phyloP scores from a whole-genome alignment of 345 rosid genomes.

The Kandelia obovata region DNA sequence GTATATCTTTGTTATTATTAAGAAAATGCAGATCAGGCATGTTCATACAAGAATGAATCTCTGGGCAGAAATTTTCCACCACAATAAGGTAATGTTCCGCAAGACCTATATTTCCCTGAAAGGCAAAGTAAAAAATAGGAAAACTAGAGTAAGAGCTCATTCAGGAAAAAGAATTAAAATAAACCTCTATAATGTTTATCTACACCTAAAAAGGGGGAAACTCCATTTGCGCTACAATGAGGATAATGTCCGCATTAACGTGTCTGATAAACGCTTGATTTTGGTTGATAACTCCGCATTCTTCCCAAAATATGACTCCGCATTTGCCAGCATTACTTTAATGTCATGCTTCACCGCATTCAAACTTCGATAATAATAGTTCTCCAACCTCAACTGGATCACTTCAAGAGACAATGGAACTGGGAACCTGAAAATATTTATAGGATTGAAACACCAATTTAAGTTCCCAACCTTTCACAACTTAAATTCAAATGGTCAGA shows the following conservation, averaged over 20 bases:
- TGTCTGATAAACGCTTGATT: constrained; percentile 56
- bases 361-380: constrained; percentile 73
- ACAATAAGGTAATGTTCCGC: constrained; percentile 21
- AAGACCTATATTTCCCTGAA: constrained; percentile 6
- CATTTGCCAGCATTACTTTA: constrained; percentile 58
- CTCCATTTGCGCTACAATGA: constrained; percentile 34
- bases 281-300: constrained; percentile 50
- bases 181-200: too few relatives aligned
- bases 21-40: constrained; percentile 10
- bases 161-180: too few relatives aligned
- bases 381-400: constrained; percentile 69
- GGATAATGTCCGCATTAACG: constrained; percentile 41
- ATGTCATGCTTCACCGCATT: constrained; percentile 78
- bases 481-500: background rate
- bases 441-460: background rate
- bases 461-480: background rate
- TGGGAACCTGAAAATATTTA: constrained; percentile 56
- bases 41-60: constrained; percentile 40
- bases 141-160: background rate
- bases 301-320: constrained; percentile 58
- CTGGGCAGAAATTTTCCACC: constrained; percentile 29
- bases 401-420: constrained; percentile 76
- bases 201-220: too few relatives aligned
- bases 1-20: constrained; percentile 9
- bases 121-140: constrained; percentile 7